These are phyloP conservation scores for Sugiyamaella paludigena DNA, from an alignment of 1,139 yeast genomes.

Conservation along the genomic window DNA sequence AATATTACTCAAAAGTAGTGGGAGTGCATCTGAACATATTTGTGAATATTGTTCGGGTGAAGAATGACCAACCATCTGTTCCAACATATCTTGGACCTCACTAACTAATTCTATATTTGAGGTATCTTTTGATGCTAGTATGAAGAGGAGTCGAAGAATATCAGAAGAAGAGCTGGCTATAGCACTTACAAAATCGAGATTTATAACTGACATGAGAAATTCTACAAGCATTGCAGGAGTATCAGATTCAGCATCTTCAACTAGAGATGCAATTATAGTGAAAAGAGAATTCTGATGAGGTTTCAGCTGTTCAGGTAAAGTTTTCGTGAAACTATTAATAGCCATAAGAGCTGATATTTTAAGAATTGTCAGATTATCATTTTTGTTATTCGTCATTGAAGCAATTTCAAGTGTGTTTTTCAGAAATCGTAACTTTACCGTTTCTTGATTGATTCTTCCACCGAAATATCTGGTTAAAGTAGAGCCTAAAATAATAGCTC, in stretches of 20 bases:
- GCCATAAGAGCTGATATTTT: conserved; percentile 27
- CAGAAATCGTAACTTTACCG: conserved; percentile 20
- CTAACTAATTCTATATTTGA: conserved; percentile 64
- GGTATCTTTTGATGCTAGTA: conserved; percentile 69
- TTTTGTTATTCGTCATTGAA: conserved; percentile 1
- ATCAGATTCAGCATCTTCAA: conserved; percentile 73
- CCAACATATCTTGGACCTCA: conserved; percentile 62
- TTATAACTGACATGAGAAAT: conserved; percentile 55
- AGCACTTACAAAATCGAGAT: conserved; percentile 42
- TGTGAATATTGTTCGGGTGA: conserved; percentile 42
- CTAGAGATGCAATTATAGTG: conserved; percentile 44
- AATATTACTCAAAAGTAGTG: conserved; percentile 34
- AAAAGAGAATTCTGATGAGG: conserved; percentile 34
- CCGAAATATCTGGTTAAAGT: conserved; percentile 14
- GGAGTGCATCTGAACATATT: conserved; percentile 50
- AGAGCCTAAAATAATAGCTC: conserved; percentile 25
- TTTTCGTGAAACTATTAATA: conserved; percentile 20
- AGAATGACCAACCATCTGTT: conserved; percentile 52
- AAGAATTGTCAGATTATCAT: conserved; percentile 20
- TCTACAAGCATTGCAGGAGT: conserved; percentile 77
- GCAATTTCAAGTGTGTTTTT: conserved; percentile 22
- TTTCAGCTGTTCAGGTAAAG: conserved; percentile 18
- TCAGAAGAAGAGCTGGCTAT: conserved; percentile 44
- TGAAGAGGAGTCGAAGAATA: conserved; percentile 55
- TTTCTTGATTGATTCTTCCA: conserved; percentile 13